Percentiles rank a stretch among this genome's conserved stretches.
Evolutionary conservation across 768 basidiomycete genomes (phyloP).

Genomic region (Lepiota venenata): DNA sequence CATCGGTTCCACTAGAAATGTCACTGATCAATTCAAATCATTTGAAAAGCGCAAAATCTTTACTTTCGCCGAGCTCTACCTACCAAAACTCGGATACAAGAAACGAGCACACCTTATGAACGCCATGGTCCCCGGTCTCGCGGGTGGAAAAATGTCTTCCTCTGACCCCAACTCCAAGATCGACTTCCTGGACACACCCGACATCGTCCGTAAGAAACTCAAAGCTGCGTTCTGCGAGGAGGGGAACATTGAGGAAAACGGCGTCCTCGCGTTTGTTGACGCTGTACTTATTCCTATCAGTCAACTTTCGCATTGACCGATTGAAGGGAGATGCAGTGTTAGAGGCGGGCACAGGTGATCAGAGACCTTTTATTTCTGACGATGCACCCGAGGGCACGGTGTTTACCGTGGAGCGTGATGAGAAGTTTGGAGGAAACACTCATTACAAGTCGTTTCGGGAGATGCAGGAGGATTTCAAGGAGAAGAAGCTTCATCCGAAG

Average conservation of each 20-base stretch:
- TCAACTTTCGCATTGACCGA: constrained; percentile 65
- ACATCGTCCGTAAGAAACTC: constrained; percentile 83
- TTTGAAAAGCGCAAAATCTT: constrained; percentile 91
- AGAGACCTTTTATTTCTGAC: constrained; percentile 58
- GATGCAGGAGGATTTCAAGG: constrained; percentile 71
- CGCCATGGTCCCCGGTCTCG: constrained; percentile 92
- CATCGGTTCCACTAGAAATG: neutral
- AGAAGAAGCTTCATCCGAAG: constrained; percentile 79
- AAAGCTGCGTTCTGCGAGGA: constrained; percentile 93
- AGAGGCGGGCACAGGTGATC: constrained; percentile 46
- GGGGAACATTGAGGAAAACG: constrained; percentile 86
- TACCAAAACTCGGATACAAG: constrained; percentile 87
- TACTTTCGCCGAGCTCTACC: constrained; percentile 94
- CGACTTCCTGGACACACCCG: constrained; percentile 90
- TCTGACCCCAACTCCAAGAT: constrained; percentile 98
- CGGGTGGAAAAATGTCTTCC: constrained; percentile 97
- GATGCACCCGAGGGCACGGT: constrained; percentile 80
- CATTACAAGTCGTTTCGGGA: constrained; percentile 70
- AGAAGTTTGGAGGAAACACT: constrained; percentile 75
- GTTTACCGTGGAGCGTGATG: constrained; percentile 74
- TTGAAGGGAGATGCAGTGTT: constrained; percentile 46
- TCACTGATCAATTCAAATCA: no score
- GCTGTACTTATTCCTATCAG: constrained; percentile 89
- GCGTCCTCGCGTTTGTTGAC: constrained; percentile 78
- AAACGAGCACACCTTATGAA: constrained; percentile 99